These are phyloP conservation scores for Talaromyces pinophilus DNA, from an alignment of 2,329 filamentous ascomycete species.

Conservation along the genomic window DNA sequence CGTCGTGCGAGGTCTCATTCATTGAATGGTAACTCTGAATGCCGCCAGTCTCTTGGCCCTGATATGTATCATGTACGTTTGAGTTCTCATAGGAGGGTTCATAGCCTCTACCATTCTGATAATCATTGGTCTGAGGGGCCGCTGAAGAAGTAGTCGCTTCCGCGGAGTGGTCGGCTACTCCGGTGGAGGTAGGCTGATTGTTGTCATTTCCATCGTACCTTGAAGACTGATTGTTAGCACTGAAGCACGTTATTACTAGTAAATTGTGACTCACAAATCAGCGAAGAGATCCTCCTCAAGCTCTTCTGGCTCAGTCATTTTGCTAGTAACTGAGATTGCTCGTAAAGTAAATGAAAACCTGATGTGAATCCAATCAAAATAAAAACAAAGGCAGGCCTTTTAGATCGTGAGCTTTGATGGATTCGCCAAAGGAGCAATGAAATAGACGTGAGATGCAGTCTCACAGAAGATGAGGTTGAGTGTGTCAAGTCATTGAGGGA, in stretches of 20 bases:
- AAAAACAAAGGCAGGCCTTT: neutral
- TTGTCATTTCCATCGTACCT: conserved; percentile 70
- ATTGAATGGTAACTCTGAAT: conserved; percentile 32
- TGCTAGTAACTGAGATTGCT: neutral
- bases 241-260: conserved; percentile 1
- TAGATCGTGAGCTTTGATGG: neutral
- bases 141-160: conserved; percentile 37
- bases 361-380: neutral
- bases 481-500: neutral
- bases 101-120: conserved; percentile 7
- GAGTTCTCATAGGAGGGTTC: conserved; percentile 23
- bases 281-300: conserved; percentile 94
- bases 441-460: neutral
- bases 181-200: conserved; percentile 33
- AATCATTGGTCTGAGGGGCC: conserved; percentile 12
- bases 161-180: conserved; percentile 41
- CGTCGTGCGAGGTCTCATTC: conserved; percentile 28
- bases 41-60: conserved; percentile 36
- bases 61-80: conserved; percentile 36
- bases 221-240: conserved; percentile 24
- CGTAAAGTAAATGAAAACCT: neutral
- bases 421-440: neutral
- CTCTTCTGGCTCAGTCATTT: conserved; percentile 77
- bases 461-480: neutral
- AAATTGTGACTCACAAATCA: conserved; percentile 69